Percentiles rank a stretch among this genome's conserved stretches.
Conservation (phyloP, 805 yeast genomes). For the Sungouiozyma intestinalis region DNA sequence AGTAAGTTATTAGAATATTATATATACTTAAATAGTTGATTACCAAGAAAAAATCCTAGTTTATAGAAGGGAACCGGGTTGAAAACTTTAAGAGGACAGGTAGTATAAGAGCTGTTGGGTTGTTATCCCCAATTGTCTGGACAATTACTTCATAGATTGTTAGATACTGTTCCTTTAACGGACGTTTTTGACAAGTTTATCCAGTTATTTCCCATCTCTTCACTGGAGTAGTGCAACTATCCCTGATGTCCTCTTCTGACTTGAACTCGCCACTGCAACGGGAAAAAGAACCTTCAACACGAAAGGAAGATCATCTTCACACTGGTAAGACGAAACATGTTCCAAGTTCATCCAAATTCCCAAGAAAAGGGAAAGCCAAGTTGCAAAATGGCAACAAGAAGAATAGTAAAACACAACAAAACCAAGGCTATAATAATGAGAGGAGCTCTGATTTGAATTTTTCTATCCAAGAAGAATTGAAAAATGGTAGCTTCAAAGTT, state of each 20-base stretch:
- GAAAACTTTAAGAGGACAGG: too few species aligned
- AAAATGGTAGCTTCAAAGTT: slow-evolving; percentile 24
- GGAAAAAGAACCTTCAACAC: neutral
- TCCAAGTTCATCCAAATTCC: neutral
- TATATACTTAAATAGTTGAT: too few species aligned
- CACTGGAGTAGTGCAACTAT: neutral
- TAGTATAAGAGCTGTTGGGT: too few species aligned
- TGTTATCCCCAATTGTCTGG: too few species aligned
- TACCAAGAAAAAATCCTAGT: too few species aligned
- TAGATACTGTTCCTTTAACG: too few species aligned
- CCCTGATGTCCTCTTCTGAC: neutral
- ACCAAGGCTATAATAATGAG: neutral
- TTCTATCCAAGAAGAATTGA: slow-evolving; percentile 29
- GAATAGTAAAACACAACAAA: neutral
- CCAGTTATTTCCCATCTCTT: neutral
- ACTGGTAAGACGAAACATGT: neutral
- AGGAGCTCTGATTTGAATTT: slow-evolving; percentile 10
- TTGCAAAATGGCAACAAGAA: neutral
- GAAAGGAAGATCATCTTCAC: neutral
- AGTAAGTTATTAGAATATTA: too few species aligned
- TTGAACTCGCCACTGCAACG: neutral
- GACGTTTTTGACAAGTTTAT: too few species aligned
- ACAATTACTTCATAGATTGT: too few species aligned
- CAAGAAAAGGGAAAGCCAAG: neutral
- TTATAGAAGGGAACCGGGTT: too few species aligned